A percentile compares a stretch with the other conserved stretches of the same genome.
These are phyloP conservation scores for Silene uniflora DNA, from an alignment of 148 eudicot genomes.

Conservation along the genomic window DNA sequence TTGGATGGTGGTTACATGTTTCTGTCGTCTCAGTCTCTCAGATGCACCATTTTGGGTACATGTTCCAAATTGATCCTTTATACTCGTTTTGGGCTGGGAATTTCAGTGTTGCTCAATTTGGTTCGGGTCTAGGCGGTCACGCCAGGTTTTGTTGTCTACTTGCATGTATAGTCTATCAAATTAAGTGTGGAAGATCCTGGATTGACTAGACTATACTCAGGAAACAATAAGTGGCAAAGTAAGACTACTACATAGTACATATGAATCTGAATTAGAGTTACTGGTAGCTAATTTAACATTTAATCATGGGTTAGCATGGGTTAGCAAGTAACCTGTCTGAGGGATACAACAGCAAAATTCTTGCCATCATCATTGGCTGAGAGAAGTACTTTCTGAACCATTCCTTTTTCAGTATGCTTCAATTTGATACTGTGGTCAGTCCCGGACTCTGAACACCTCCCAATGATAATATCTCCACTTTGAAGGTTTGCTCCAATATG, in stretches of 20 bases:
- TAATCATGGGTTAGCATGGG: background rate
- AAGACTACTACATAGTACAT: background rate
- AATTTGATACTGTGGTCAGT: slow-evolving; percentile 80
- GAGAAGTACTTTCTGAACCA: slow-evolving; percentile 86
- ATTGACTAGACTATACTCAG: background rate
- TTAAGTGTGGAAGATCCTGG: background rate
- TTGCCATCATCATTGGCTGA: slow-evolving; percentile 95
- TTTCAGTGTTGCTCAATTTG: no score
- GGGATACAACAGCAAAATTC: slow-evolving; percentile 83
- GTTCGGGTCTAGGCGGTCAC: no score
- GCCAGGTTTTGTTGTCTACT: no score
- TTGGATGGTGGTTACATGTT: background rate
- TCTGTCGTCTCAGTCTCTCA: no score
- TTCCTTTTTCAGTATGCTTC: slow-evolving; percentile 91
- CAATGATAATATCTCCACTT: slow-evolving; percentile 83
- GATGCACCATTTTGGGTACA: no score
- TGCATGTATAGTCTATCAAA: no score
- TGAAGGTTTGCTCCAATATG: slow-evolving; percentile 78
- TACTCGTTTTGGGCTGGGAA: no score
- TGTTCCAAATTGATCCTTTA: no score
- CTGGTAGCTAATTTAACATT: background rate
- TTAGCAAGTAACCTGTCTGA: slow-evolving; percentile 75
- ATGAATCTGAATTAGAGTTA: background rate
- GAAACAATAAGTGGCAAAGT: background rate
- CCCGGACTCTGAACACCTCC: slow-evolving; percentile 72